Conservation (phyloP, 2,329 filamentous ascomycete genomes). For the Paecilomyces niveus region DNA sequence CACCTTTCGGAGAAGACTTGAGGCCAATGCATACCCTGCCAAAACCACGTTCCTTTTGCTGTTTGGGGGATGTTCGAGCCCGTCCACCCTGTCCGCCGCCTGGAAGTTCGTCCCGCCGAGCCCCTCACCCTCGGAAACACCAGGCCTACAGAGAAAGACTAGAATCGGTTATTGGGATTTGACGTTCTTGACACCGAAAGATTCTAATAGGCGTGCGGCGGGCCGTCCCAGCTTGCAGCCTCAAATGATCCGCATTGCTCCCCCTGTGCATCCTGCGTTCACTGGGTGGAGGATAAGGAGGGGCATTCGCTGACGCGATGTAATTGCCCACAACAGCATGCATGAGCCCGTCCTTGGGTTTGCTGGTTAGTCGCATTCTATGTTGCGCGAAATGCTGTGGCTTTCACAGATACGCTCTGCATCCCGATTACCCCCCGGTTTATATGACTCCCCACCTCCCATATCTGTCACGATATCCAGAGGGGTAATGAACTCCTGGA, state of each 20-base stretch:
- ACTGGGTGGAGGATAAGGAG: conserved; percentile 27
- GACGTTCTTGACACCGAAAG: not conserved
- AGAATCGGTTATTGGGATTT: not conserved
- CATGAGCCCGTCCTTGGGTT: conserved; percentile 32
- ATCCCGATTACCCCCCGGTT: conserved; percentile 23
- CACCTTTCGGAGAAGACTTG: conserved; percentile 3
- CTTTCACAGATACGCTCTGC: conserved; percentile 6
- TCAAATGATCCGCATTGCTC: conserved; percentile 36
- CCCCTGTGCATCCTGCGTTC: conserved; percentile 20
- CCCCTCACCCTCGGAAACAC: not conserved
- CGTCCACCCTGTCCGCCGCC: conserved; percentile 2
- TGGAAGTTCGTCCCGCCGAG: not conserved
- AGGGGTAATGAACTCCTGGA: not conserved
- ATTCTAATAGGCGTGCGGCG: conserved; percentile 27
- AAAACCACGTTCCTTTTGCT: conserved; percentile 6
- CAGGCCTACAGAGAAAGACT: not conserved
- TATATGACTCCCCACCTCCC: conserved; percentile 33
- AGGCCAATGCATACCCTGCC: not conserved
- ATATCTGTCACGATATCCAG: conserved; percentile 13
- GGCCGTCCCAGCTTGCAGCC: conserved; percentile 41
- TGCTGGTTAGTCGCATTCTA: conserved; percentile 31
- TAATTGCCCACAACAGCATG: conserved; percentile 26
- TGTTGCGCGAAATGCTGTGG: conserved; percentile 14
- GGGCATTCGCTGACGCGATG: conserved; percentile 26
- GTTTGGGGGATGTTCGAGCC: not conserved